These are phyloP conservation scores for Capsella bursapastoris DNA, from an alignment of 345 rosid species.

Conservation along the genomic window DNA sequence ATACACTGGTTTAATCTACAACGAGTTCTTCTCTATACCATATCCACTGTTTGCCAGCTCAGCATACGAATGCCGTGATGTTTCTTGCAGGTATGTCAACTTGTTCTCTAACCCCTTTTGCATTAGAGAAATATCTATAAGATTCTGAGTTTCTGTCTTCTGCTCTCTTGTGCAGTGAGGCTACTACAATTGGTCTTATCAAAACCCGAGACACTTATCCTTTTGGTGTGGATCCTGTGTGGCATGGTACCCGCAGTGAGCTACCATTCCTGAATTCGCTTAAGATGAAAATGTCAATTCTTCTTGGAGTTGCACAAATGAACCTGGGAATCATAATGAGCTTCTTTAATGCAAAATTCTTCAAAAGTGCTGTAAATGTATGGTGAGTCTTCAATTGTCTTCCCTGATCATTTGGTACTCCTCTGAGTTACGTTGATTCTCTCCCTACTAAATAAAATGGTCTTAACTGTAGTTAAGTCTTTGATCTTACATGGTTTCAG, in stretches of 20 bases:
- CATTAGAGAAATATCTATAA: neutral
- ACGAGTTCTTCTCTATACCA: slow-evolving; percentile 97
- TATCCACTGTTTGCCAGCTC: slow-evolving; percentile 81
- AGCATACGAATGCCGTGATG: slow-evolving; percentile 95
- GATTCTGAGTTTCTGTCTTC: slow-evolving; percentile 14
- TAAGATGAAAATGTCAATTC: slow-evolving; percentile 99
- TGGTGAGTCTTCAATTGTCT: slow-evolving; percentile 55
- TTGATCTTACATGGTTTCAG: slow-evolving; percentile 53
- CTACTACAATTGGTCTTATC: slow-evolving; percentile 82
- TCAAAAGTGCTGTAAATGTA: slow-evolving; percentile 59
- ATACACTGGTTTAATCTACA: slow-evolving; percentile 91
- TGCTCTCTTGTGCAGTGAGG: slow-evolving; percentile 59
- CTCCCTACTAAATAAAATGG: slow-evolving; percentile 24
- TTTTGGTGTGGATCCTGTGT: slow-evolving; percentile 92
- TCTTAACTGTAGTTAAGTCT: neutral
- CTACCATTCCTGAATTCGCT: slow-evolving; percentile 91
- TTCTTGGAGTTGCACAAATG: slow-evolving; percentile 96
- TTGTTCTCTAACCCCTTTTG: slow-evolving; percentile 19
- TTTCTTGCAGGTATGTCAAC: slow-evolving; percentile 73
- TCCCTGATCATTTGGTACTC: neutral
- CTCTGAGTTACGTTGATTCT: slow-evolving; percentile 1
- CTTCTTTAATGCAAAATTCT: slow-evolving; percentile 85
- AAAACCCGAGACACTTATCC: slow-evolving; percentile 83
- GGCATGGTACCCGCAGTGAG: slow-evolving; percentile 95
- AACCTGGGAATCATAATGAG: slow-evolving; percentile 95